Evolutionary conservation across 805 yeast genomes (phyloP).

Genomic region (Huiozyma sinensis): DNA sequence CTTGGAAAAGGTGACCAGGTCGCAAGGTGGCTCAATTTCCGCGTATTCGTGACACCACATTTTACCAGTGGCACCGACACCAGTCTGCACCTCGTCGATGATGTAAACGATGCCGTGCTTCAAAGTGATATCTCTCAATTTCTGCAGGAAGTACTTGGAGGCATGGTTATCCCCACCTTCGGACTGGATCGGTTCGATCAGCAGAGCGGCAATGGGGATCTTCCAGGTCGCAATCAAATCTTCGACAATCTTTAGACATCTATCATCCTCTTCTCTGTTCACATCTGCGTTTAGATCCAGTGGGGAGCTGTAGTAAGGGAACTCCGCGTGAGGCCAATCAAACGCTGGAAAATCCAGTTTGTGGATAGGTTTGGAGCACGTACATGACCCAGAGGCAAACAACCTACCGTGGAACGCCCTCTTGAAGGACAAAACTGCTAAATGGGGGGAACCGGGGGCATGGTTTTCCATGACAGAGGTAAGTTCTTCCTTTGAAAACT

Average conservation of each 20-base stretch:
- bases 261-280: slow-evolving; percentile 68
- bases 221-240: slow-evolving; percentile 55
- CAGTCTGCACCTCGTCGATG: slow-evolving; percentile 66
- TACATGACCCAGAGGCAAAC: slow-evolving; percentile 83
- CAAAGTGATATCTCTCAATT: slow-evolving; percentile 47
- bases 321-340: slow-evolving; percentile 95
- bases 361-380: slow-evolving; percentile 92
- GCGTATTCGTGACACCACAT: slow-evolving; percentile 69
- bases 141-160: slow-evolving; percentile 49
- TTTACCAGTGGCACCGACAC: slow-evolving; percentile 64
- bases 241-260: slow-evolving; percentile 72
- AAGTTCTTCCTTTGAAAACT: slow-evolving; percentile 60
- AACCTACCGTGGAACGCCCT: slow-evolving; percentile 91
- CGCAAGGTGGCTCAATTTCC: slow-evolving; percentile 50
- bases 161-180: slow-evolving; percentile 76
- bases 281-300: slow-evolving; percentile 51
- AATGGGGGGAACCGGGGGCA: slow-evolving; percentile 82
- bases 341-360: slow-evolving; percentile 87
- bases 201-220: slow-evolving; percentile 75
- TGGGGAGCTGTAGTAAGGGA: slow-evolving; percentile 79
- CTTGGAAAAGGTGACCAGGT: slow-evolving; percentile 60
- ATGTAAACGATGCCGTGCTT: slow-evolving; percentile 50
- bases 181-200: slow-evolving; percentile 79
- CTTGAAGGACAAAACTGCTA: slow-evolving; percentile 78
- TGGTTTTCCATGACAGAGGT: slow-evolving; percentile 65